These are phyloP conservation scores for Phytophthora cactorum DNA, from an alignment of 352 stramenopile genomes.

Conservation along the genomic window DNA sequence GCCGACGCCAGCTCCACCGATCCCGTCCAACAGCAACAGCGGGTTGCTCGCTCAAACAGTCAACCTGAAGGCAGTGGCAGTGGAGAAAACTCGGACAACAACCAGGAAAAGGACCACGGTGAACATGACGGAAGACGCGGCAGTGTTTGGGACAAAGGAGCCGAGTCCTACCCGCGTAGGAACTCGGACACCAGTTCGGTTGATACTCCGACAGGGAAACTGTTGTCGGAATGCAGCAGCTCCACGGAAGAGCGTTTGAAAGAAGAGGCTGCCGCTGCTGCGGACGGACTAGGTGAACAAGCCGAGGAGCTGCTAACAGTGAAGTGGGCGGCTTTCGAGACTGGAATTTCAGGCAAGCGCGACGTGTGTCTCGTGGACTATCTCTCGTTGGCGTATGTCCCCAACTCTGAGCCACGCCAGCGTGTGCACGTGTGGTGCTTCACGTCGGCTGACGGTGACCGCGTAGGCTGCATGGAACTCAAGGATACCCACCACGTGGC, in stretches of 20 bases:
- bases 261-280: slow-evolving; percentile 30
- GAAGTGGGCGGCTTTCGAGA: slow-evolving; percentile 82
- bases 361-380: slow-evolving; percentile 83
- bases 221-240: slow-evolving; percentile 30
- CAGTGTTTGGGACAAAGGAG: slow-evolving; percentile 33
- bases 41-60: slow-evolving; percentile 18
- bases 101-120: slow-evolving; percentile 29
- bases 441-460: slow-evolving; percentile 72
- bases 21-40: slow-evolving; percentile 14
- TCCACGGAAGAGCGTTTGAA: slow-evolving; percentile 33
- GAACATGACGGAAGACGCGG: slow-evolving; percentile 29
- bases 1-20: slow-evolving; percentile 10
- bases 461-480: slow-evolving; percentile 79
- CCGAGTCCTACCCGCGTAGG: slow-evolving; percentile 14
- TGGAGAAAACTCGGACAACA: slow-evolving; percentile 29
- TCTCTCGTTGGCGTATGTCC: slow-evolving; percentile 65
- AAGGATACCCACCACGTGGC: slow-evolving; percentile 72
- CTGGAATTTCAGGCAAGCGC: slow-evolving; percentile 55
- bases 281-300: slow-evolving; percentile 36
- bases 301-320: slow-evolving; percentile 68
- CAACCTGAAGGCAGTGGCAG: slow-evolving; percentile 29
- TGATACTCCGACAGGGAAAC: slow-evolving; percentile 26
- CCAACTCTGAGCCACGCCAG: slow-evolving; percentile 61
- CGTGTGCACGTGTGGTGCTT: slow-evolving; percentile 80
- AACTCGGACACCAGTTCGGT: slow-evolving; percentile 41